Percentiles rank a stretch among this genome's conserved stretches.
Conservation (phyloP, 805 yeast genomes). For the Saturnispora gosingensis region DNA sequence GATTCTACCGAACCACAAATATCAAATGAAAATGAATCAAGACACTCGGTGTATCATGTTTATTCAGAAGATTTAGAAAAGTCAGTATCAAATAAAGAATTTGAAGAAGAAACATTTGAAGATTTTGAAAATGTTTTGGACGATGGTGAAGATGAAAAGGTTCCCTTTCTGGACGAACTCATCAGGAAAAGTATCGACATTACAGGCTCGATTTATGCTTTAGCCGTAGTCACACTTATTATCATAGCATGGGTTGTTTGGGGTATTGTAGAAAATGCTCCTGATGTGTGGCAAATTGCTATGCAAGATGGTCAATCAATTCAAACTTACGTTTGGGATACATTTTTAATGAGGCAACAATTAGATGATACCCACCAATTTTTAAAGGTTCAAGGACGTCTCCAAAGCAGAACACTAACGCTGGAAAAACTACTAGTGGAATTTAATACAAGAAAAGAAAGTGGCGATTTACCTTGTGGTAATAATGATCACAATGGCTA, state of each 20-base stretch:
- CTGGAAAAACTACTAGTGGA: constrained; percentile 13
- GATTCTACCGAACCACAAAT: background rate
- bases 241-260: background rate
- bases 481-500: background rate
- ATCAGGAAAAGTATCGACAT: background rate
- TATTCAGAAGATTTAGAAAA: background rate
- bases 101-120: background rate
- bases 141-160: background rate
- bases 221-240: background rate
- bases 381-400: constrained; percentile 20
- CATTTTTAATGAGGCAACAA: constrained; percentile 33
- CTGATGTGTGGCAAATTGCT: constrained; percentile 31
- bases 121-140: background rate
- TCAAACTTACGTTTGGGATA: constrained; percentile 33
- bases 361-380: constrained; percentile 22
- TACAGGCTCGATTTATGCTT: background rate
- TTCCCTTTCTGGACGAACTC: background rate
- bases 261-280: constrained; percentile 19
- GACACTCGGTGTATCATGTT: background rate
- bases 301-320: constrained; percentile 36
- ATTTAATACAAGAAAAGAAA: background rate
- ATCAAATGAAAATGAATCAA: background rate
- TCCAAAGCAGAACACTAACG: constrained; percentile 24
- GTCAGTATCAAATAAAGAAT: background rate
- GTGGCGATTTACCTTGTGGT: background rate